Base-by-base conservation (phyloP, 352 stramenopile species). In the Globisporangium nodosum region DNA sequence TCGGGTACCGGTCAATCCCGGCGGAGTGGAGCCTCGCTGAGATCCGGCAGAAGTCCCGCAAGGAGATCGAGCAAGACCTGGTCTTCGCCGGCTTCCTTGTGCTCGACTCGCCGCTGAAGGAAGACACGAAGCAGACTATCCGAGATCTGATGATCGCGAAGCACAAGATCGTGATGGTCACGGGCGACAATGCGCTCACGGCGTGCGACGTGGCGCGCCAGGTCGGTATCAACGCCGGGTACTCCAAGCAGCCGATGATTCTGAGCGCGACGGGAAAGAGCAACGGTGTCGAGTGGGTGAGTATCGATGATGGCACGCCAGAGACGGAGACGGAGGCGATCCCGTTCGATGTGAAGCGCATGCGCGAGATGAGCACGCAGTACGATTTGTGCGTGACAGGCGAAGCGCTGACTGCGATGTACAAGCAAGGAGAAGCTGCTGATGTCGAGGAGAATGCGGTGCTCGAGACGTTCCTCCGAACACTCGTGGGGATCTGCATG, bases 161-260 rank as follows among this genome's bases (percentile, higher is more conserved):
- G 18, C 90, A 98, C 64, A 58, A 77, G 31, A 70, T 91, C 18
- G 77, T 96, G 9, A 98, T 99, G 71, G 97, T 98, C 66, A 99
- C 96, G 2, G 96, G 96, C 39, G 96, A 99, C 70, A 90, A 90
- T 42, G 70, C 90, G 5, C 78, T 98, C 27, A 99, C 96, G 27
- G 96, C 96, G 2, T 88, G 76, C 30, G 87, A 98, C 58, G 93
- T 98, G n/a, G 92, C 92, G 7, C 68, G 76, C 11, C 78, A 96
- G 63, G 87, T 98, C 11, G 75, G 81, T 9, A 90, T 98, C 24
- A 71, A 72, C 27, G 64, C 62, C 9, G 43, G 50, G 39, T 60
- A 33, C 13, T 60, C 43, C 1, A 61, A 71, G 30, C 51, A 61
- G 16, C 31, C 67, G n/a, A 54, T 78, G 21, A 58, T 75, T 33